Conservation (phyloP, 2,329 filamentous ascomycete species). For the Fusarium annulatum region DNA sequence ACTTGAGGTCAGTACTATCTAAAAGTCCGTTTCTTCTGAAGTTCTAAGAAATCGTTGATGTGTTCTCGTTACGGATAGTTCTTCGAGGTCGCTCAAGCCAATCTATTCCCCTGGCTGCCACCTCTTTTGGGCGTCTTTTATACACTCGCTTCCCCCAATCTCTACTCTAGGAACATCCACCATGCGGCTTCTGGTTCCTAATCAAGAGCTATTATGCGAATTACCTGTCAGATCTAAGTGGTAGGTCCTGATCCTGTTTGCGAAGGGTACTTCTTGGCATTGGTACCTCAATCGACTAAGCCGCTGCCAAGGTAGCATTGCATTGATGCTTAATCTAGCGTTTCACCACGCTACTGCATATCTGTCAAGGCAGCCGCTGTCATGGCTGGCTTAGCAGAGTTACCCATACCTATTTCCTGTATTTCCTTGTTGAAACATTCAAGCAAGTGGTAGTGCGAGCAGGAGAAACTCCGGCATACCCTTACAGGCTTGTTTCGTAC, state of each 20-base stretch:
- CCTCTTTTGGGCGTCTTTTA: background rate
- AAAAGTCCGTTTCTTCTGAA: background rate
- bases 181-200: background rate
- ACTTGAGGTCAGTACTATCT: background rate
- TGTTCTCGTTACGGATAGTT: background rate
- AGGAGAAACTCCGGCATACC: background rate
- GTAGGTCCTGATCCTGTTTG: slow-evolving; percentile 1
- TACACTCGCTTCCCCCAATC: background rate
- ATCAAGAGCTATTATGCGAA: background rate
- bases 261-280: slow-evolving; percentile 26
- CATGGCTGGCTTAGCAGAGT: background rate
- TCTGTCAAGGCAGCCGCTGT: slow-evolving; percentile 16
- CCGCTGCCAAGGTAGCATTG: slow-evolving; percentile 43
- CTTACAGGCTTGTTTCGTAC: slow-evolving; percentile 14
- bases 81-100: background rate
- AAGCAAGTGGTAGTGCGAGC: background rate
- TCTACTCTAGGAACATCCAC: background rate
- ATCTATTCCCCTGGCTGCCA: background rate
- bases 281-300: slow-evolving; percentile 31
- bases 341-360: slow-evolving; percentile 32
- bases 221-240: background rate
- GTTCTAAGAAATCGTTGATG: background rate
- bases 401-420: background rate
- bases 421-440: background rate
- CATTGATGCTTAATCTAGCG: slow-evolving; percentile 42